Base-by-base conservation (phyloP, 148 eudicot species). In the Cornus florida region DNA sequence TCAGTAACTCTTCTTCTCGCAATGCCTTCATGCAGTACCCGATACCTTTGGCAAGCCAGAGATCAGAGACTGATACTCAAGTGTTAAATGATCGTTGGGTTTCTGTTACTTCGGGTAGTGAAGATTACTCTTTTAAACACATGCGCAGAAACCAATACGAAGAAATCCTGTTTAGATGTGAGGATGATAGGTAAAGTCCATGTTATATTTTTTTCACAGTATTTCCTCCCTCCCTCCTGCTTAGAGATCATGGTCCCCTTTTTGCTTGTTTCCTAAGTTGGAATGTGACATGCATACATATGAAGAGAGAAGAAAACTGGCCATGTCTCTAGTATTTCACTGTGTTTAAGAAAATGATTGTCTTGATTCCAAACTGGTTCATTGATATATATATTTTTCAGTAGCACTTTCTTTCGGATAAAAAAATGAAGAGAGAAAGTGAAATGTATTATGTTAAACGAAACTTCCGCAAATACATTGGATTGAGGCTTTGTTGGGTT, bases 131-230 rank as follows among this genome's bases (percentile, higher is more conserved):
- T 22, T 92, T 92, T 70, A 91, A 91, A 78, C 97, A 91, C 86
- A 92, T 91, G 97, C 94, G 97, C 77, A 85, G 93, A 89, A 92
- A 89, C 84, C 97, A 91, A 77, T 89, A 88, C 77, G 97, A 92
- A 79, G 97, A 93, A 83, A 93, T 94, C 81, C 90, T 93, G 73
- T 93, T 93, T 75, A 91, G 91, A 86, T 93, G 94, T 87, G 97
- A 92, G 84, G 97, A 92, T 85, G 97, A 92, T 79, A 88, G 97
- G 97, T 91, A 82, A 66, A 43, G 20, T 13, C 9, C 66, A 53
- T 1, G 4, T 53, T 11, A 11, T 53, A 12, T 53, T 53, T 53
- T 28, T 53, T 53, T 53, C 14, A 16, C 2, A 53, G 0, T 53
- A 43, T 53, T 2, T 53, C 59, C 4, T 16, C 17, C 59, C 59